These are phyloP conservation scores for Russula virescens DNA, from an alignment of 768 basidiomycete species.

Conservation along the genomic window DNA sequence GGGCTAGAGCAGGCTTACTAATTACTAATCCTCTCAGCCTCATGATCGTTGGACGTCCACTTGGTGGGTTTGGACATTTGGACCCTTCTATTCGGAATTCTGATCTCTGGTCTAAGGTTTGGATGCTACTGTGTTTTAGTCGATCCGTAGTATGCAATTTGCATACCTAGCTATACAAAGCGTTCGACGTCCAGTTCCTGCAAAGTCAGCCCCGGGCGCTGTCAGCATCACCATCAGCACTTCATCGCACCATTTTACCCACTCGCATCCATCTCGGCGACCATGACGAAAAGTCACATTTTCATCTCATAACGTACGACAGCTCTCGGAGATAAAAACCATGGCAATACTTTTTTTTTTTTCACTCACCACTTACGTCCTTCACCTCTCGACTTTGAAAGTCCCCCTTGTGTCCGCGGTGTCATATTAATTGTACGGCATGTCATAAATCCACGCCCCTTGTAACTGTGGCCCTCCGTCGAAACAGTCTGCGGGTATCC, in stretches of 20 bases:
- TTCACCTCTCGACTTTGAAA: not conserved
- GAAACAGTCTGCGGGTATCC: not conserved
- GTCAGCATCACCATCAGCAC: too few relatives aligned
- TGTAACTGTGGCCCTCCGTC: not conserved
- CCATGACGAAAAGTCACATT: too few relatives aligned
- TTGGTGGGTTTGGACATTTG: too few relatives aligned
- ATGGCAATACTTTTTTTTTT: not conserved
- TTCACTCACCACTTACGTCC: not conserved
- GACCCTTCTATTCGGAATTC: too few relatives aligned
- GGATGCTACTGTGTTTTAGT: not conserved
- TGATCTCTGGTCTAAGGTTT: not conserved
- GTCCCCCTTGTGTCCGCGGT: not conserved
- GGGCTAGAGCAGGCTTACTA: too few relatives aligned
- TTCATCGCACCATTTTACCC: not conserved
- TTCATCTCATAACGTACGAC: not conserved
- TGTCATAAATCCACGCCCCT: not conserved
- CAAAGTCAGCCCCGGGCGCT: too few relatives aligned
- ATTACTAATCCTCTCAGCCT: too few relatives aligned
- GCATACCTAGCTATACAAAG: not conserved
- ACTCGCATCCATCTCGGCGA: not conserved
- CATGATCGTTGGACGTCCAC: too few relatives aligned
- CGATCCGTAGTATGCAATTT: too few relatives aligned
- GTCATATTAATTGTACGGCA: not conserved
- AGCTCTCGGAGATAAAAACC: not conserved
- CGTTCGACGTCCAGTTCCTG: too few relatives aligned